Evolutionary conservation across 208 protist species (phyloP).

Genomic region (Leishmania tropica): DNA sequence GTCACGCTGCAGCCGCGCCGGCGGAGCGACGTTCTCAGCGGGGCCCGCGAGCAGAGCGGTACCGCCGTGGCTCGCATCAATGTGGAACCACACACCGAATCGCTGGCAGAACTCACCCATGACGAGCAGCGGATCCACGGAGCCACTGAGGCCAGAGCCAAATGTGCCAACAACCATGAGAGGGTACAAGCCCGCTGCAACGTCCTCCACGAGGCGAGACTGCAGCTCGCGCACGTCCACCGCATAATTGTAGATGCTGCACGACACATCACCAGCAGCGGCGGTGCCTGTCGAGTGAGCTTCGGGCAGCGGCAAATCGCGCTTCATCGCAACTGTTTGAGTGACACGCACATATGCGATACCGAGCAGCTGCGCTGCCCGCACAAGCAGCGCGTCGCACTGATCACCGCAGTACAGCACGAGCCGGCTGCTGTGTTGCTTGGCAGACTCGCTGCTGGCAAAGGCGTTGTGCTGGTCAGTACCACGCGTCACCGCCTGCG

Average conservation of each 20-base stretch:
- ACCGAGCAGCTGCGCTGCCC: slow-evolving; percentile 57
- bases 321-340: slow-evolving; percentile 44
- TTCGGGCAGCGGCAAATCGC: slow-evolving; percentile 1
- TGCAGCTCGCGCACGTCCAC: slow-evolving; percentile 54
- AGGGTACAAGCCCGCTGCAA: slow-evolving; percentile 58
- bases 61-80: slow-evolving; percentile 64
- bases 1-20: not conserved
- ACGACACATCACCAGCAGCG: not conserved
- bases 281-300: not conserved
- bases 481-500: slow-evolving; percentile 48
- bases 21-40: not conserved
- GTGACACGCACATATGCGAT: slow-evolving; percentile 59
- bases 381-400: slow-evolving; percentile 47
- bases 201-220: slow-evolving; percentile 62
- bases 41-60: slow-evolving; percentile 32
- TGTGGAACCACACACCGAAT: slow-evolving; percentile 73
- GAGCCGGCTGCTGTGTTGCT: slow-evolving; percentile 30
- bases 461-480: slow-evolving; percentile 24
- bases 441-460: slow-evolving; percentile 11
- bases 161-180: slow-evolving; percentile 67
- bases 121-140: slow-evolving; percentile 56
- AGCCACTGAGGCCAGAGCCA: slow-evolving; percentile 46
- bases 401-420: slow-evolving; percentile 80
- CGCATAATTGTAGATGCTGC: slow-evolving; percentile 40
- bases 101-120: slow-evolving; percentile 50